These are phyloP conservation scores for Debaryomyces prosopidis DNA, from an alignment of 805 yeast species.

Conservation along the genomic window DNA sequence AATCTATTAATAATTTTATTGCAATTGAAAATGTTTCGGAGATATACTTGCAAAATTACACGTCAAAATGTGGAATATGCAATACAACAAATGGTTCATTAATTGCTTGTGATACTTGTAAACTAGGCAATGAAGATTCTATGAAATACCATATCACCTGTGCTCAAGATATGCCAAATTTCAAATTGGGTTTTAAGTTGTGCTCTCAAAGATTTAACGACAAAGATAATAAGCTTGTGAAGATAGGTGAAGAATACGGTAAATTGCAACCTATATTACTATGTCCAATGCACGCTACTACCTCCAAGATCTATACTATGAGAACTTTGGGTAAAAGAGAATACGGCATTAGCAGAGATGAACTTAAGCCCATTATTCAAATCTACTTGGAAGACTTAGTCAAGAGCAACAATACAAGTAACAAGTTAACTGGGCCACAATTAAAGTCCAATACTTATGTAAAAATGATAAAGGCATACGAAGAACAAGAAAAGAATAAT, in stretches of 20 bases:
- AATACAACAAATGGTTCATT: conserved; percentile 50
- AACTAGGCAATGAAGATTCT: conserved; percentile 7
- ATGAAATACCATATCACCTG: conserved; percentile 54
- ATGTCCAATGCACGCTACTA: conserved; percentile 41
- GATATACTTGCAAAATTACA: conserved; percentile 25
- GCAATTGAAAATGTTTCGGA: conserved; percentile 31
- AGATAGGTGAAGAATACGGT: conserved; percentile 33
- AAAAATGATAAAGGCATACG: conserved; percentile 16
- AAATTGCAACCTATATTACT: conserved; percentile 43
- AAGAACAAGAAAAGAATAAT: conserved; percentile 9
- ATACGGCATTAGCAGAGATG: conserved; percentile 23
- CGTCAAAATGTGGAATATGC: conserved; percentile 47
- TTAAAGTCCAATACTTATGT: conserved; percentile 31
- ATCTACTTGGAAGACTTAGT: conserved; percentile 39
- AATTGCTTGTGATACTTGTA: conserved; percentile 47
- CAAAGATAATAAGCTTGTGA: conserved; percentile 21
- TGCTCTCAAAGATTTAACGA: conserved; percentile 18
- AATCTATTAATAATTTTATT: conserved; percentile 14
- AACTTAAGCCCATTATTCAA: conserved; percentile 36
- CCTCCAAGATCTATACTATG: conserved; percentile 22
- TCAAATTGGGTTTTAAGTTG: conserved; percentile 55
- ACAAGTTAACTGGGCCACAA: conserved; percentile 31
- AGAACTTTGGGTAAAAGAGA: conserved; percentile 30
- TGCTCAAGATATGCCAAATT: conserved; percentile 50
- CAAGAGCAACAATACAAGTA: conserved; percentile 10